Conservation (phyloP, 1,139 yeast genomes). For the Pichia sp. region DNA sequence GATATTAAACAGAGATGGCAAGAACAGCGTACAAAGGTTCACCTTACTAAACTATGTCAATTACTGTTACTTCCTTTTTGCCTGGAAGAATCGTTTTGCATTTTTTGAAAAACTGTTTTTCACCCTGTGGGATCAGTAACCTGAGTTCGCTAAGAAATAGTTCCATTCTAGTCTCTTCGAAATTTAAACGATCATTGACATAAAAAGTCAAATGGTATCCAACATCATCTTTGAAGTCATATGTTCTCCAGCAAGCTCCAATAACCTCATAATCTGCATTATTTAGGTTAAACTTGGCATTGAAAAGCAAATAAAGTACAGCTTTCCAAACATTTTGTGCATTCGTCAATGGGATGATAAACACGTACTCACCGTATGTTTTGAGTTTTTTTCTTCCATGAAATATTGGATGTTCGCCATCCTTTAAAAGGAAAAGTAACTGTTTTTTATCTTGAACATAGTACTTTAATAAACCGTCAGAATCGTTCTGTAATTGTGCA, state of each 20-base stretch:
- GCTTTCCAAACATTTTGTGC: conserved; percentile 5
- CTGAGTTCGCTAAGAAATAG: conserved; percentile 8
- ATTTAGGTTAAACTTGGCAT: conserved; percentile 1
- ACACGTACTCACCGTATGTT: conserved; percentile 12
- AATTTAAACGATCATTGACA: conserved; percentile 8
- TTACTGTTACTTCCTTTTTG: background rate
- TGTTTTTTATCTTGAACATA: conserved; percentile 1
- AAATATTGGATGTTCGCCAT: conserved; percentile 7
- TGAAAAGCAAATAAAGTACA: conserved; percentile 2
- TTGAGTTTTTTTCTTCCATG: conserved; percentile 7
- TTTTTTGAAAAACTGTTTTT: conserved; percentile 5
- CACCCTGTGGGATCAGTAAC: conserved; percentile 2
- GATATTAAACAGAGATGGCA: no score
- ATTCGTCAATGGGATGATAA: conserved; percentile 4
- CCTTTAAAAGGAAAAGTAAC: conserved; percentile 3
- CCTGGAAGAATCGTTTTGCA: conserved; percentile 10
- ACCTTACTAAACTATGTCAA: background rate
- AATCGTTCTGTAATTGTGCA: background rate
- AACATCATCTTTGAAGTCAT: background rate
- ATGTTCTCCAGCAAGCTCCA: conserved; percentile 12
- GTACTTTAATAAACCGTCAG: background rate
- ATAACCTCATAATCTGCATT: background rate
- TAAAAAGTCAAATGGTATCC: conserved; percentile 12
- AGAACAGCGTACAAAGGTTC: conserved; percentile 13
- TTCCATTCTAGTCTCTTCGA: background rate